A percentile compares a stretch with the other conserved stretches of the same genome.
These are phyloP conservation scores for Corchorus olitorius DNA, from an alignment of 345 rosid genomes.

Conservation along the genomic window DNA sequence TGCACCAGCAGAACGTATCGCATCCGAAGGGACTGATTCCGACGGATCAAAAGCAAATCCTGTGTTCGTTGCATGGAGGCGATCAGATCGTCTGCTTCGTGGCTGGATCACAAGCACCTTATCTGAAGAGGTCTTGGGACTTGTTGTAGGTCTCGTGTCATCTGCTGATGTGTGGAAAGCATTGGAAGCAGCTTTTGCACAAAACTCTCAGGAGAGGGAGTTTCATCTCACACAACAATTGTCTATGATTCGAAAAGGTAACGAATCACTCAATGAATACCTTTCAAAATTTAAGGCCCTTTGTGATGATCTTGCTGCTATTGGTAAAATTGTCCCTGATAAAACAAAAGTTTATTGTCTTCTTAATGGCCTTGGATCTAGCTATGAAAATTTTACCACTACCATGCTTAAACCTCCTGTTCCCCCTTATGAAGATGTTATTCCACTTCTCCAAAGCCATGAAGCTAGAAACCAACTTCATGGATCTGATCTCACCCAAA, in stretches of 20 bases:
- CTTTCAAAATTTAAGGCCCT: neutral
- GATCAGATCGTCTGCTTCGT: neutral
- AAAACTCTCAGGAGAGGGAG: neutral
- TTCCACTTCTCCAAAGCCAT: neutral
- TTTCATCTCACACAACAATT: neutral
- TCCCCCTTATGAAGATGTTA: neutral
- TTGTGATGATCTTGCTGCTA: slow-evolving; percentile 9
- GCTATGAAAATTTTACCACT: neutral
- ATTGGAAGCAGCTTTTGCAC: neutral
- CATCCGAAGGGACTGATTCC: neutral
- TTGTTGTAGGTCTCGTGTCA: neutral
- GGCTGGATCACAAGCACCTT: neutral
- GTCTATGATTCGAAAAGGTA: neutral
- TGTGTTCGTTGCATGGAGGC: neutral
- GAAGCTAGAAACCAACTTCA: neutral
- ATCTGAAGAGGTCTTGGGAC: neutral
- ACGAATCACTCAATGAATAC: neutral
- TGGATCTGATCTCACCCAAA: neutral
- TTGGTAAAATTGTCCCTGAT: neutral
- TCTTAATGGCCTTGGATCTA: neutral
- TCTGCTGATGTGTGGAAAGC: neutral
- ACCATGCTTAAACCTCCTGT: neutral
- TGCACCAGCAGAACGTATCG: neutral
- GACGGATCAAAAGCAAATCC: neutral
- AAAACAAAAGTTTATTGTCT: neutral